Percentiles rank a stretch among this genome's conserved stretches.
phyloP scores from a whole-genome alignment of 176 grass and related monocot genomes.

The Lolium perenne region DNA sequence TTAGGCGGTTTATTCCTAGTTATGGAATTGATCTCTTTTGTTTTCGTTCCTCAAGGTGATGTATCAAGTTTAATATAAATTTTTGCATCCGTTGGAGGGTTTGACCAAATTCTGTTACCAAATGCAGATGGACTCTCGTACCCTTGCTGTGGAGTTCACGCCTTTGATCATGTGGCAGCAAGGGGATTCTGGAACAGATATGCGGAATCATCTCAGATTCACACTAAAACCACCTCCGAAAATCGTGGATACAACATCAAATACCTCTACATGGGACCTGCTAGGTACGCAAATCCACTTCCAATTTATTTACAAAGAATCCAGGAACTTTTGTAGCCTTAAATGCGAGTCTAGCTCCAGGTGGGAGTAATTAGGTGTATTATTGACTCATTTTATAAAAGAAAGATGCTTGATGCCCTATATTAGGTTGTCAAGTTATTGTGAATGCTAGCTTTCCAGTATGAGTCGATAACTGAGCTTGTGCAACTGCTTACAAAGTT shows the following conservation, averaged over 20 bases:
- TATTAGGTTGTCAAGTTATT: neutral
- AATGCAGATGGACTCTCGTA: conserved; percentile 92
- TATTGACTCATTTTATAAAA: conserved; percentile 26
- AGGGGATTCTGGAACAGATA: conserved; percentile 82
- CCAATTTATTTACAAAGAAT: neutral
- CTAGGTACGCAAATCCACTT: conserved; percentile 53
- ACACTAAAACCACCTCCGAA: conserved; percentile 66
- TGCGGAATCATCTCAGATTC: conserved; percentile 71
- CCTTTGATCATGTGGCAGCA: conserved; percentile 91
- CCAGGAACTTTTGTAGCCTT: neutral
- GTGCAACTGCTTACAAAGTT: conserved; percentile 21
- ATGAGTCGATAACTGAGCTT: conserved; percentile 22
- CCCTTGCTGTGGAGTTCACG: conserved; percentile 87
- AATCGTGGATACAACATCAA: conserved; percentile 67
- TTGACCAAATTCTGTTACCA: conserved; percentile 3
- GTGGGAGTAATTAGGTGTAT: neutral
- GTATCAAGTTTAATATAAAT: conserved; percentile 5
- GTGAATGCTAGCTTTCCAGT: neutral
- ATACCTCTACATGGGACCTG: conserved; percentile 57
- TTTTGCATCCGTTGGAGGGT: neutral
- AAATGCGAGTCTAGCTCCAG: neutral
- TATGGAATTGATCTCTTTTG: neutral
- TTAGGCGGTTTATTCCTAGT: conserved; percentile 30
- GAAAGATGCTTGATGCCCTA: neutral
- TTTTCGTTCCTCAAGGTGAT: neutral